A percentile compares a stretch with the other conserved stretches of the same genome.
phyloP scores from a whole-genome alignment of 1,284 basidiomycete genomes.

The Coriolopsis trogii region DNA sequence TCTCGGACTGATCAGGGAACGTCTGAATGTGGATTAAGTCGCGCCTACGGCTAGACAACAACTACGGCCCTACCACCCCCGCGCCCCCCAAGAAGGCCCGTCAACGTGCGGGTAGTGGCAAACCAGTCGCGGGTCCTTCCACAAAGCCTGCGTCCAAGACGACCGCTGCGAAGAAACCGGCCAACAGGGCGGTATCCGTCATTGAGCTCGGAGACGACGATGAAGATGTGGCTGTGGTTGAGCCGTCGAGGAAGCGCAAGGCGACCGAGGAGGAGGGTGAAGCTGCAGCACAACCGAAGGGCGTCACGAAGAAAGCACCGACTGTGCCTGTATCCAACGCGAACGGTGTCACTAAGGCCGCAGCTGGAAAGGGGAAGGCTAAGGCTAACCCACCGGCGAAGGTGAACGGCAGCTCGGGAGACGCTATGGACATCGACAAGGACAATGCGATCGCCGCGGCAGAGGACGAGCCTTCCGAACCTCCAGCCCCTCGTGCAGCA shows the following conservation, averaged over 20 bases:
- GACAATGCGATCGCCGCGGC: slow-evolving; percentile 7
- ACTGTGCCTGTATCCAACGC: slow-evolving; percentile 9
- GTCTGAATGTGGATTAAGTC: slow-evolving; percentile 26
- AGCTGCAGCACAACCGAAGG: slow-evolving; percentile 16
- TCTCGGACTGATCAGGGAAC: slow-evolving; percentile 11
- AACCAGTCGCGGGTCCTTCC: slow-evolving; percentile 29
- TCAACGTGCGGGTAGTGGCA: slow-evolving; percentile 13
- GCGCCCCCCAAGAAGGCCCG: slow-evolving; percentile 27
- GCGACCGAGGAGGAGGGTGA: slow-evolving; percentile 21
- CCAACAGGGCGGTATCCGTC: background rate
- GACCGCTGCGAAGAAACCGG: slow-evolving; percentile 2
- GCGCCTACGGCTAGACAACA: slow-evolving; percentile 11
- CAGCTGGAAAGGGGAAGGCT: slow-evolving; percentile 31
- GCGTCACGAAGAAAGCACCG: slow-evolving; percentile 16
- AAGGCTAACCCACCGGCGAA: slow-evolving; percentile 19
- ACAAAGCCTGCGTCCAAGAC: slow-evolving; percentile 14
- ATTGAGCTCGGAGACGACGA: slow-evolving; percentile 20
- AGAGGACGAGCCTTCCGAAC: slow-evolving; percentile 19
- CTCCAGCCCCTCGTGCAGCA: slow-evolving; percentile 3
- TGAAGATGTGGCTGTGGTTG: slow-evolving; percentile 17
- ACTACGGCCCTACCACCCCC: slow-evolving; percentile 34
- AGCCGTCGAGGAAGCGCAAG: slow-evolving; percentile 17
- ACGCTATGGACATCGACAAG: slow-evolving; percentile 17
- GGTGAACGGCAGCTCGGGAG: slow-evolving; percentile 7
- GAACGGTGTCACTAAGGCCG: slow-evolving; percentile 23